Conservation (phyloP, 257 asterid genomes). For the Coffea canephora region DNA sequence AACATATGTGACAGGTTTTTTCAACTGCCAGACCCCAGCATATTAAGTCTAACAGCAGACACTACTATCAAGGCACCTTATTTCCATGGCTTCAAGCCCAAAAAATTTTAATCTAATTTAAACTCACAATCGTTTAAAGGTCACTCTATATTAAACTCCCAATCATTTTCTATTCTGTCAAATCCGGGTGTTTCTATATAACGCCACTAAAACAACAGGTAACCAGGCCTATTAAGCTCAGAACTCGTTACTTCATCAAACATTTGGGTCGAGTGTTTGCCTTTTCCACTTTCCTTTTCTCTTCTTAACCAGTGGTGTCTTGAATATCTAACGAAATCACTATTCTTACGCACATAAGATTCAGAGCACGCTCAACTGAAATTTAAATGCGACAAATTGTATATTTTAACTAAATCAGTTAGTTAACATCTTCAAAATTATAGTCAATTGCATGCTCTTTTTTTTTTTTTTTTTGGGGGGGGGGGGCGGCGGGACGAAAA, state of each 20-base stretch:
- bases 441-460: neutral
- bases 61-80: neutral
- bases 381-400: neutral
- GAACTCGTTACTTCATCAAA: neutral
- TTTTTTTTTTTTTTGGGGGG: too few species aligned
- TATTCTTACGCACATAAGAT: neutral
- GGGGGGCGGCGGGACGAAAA: too few species aligned
- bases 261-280: neutral
- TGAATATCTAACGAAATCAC: neutral
- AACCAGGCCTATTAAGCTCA: neutral
- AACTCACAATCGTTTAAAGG: neutral
- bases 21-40: neutral
- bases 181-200: neutral
- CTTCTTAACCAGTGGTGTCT: neutral
- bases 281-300: neutral
- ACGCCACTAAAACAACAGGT: neutral
- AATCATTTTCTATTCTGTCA: neutral
- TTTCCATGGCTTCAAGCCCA: slow-evolving; percentile 1
- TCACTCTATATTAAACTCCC: too few species aligned
- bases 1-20: neutral
- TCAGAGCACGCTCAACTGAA: neutral
- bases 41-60: slow-evolving; percentile 4
- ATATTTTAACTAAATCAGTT: neutral
- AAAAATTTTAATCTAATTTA: too few species aligned
- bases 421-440: slow-evolving; percentile 1